A percentile compares a stretch with the other conserved stretches of the same genome.
Evolutionary conservation across 1,284 basidiomycete species (phyloP).

Genomic region (Boletus holoroseus): DNA sequence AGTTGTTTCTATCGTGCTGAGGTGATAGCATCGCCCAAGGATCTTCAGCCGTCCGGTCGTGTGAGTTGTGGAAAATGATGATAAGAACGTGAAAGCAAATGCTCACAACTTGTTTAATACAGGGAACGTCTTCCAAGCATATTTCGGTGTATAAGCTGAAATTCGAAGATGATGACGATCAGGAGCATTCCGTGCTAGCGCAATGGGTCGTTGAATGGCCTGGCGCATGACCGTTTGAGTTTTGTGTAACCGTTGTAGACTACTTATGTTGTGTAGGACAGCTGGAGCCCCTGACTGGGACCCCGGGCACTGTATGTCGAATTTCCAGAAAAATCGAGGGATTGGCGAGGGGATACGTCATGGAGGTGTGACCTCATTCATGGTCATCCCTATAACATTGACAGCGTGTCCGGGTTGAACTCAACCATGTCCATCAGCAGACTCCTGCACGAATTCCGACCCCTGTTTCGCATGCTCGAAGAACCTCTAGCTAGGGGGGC

Average conservation of each 20-base stretch:
- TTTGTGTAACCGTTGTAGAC: neutral
- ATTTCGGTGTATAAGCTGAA: constrained; percentile 64
- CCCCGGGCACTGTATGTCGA: constrained; percentile 12
- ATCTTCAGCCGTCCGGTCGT: constrained; percentile 44
- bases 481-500: constrained; percentile 50
- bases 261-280: neutral
- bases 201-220: constrained; percentile 77
- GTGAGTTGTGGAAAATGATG: constrained; percentile 37
- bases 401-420: too few species aligned
- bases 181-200: constrained; percentile 64
- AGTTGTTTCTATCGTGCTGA: constrained; percentile 83
- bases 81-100: neutral
- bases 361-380: neutral
- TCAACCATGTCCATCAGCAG: constrained; percentile 57
- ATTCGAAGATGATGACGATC: constrained; percentile 79
- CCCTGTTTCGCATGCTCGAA: constrained; percentile 66
- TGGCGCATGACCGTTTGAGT: constrained; percentile 24
- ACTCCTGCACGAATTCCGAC: constrained; percentile 66
- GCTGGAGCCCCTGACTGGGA: constrained; percentile 1
- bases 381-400: constrained; percentile 15
- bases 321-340: constrained; percentile 20
- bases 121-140: constrained; percentile 40
- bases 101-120: constrained; percentile 4
- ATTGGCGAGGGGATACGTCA: constrained; percentile 23
- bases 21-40: constrained; percentile 62